Base-by-base conservation (phyloP, 331 rosid species). In the Rhamnella rubrinervis region DNA sequence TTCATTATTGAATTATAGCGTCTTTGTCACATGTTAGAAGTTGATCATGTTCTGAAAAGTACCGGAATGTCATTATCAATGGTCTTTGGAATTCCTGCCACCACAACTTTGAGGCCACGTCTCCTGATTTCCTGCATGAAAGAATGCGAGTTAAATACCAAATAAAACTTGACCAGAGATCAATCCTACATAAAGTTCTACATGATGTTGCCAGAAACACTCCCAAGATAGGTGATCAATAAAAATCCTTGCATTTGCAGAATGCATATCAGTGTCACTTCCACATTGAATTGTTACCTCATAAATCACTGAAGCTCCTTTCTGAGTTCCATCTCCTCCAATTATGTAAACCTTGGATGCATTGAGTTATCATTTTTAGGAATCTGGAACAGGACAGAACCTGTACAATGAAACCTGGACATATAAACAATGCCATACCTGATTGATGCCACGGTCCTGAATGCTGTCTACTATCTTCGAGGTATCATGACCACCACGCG, bases 271-370 rank as follows among this genome's bases (percentile, higher is more conserved):
- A 52, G 40, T 49, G 28, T n/a, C 38, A 16, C 19, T 60, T 21
- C 49, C 49, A 46, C 31, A 63, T 23, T 63, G 67, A 71, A 65
- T 20, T 25, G 19, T 57, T 78, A 84, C 89, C 84, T 84, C 86
- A 65, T 55, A 84, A 75, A 87, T 87, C 46, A 70, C 55, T 4
- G 86, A 73, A 77, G 83, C 85, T 37, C 89, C 85, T 73, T 58
- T 87, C n/a, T 87, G 89, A 55, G 92, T 84, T 66, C 92, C 92
- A 61, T 87, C 89, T 64, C 92, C 87, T 66, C 87, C 89, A 28
- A 79, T 59, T 51, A 81, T 75, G 67, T 87, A 87, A 66, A 84
- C 91, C 90, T 81, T 73, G 74, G 51, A 23, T n/a, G 19, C 69
- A 59, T 25, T 16, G 53, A 41, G 68, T 6, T 20, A 46, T 16